Percentiles rank a stretch among this genome's conserved stretches.
Evolutionary conservation across 176 grass and related monocot species (phyloP).

Genomic region (Dendrocalamus sinicus): DNA sequence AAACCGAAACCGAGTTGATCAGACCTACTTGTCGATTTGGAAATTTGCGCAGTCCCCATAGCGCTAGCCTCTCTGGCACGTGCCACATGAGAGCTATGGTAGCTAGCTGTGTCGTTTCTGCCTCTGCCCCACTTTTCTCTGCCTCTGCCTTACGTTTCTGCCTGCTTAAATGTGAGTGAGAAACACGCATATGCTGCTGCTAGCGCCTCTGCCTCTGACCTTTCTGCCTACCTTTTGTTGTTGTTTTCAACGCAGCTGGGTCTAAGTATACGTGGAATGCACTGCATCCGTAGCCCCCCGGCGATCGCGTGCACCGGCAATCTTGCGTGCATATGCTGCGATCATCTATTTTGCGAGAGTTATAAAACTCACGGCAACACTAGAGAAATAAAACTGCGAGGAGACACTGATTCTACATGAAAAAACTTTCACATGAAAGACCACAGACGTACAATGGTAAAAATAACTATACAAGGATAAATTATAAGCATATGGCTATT

Average conservation of each 20-base stretch:
- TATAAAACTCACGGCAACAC: too few species aligned
- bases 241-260: neutral
- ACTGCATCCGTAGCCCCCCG: neutral
- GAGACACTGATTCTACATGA: too few species aligned
- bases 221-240: neutral
- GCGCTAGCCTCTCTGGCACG: constrained; percentile 34
- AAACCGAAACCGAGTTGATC: too few species aligned
- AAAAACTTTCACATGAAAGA: too few species aligned
- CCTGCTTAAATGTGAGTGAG: constrained; percentile 43
- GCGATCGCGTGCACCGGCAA: too few species aligned
- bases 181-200: neutral
- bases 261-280: neutral
- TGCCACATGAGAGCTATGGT: constrained; percentile 34
- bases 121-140: neutral
- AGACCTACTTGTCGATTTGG: constrained; percentile 71
- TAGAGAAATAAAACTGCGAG: too few species aligned
- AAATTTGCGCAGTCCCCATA: neutral
- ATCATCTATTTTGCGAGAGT: too few species aligned
- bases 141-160: neutral
- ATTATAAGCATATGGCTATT: too few species aligned
- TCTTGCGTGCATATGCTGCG: too few species aligned
- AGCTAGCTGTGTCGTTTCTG: neutral
- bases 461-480: too few species aligned
- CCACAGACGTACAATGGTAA: too few species aligned
- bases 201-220: too few species aligned